phyloP scores from a whole-genome alignment of 805 yeast genomes.

The Pachysolen tannophilus region DNA sequence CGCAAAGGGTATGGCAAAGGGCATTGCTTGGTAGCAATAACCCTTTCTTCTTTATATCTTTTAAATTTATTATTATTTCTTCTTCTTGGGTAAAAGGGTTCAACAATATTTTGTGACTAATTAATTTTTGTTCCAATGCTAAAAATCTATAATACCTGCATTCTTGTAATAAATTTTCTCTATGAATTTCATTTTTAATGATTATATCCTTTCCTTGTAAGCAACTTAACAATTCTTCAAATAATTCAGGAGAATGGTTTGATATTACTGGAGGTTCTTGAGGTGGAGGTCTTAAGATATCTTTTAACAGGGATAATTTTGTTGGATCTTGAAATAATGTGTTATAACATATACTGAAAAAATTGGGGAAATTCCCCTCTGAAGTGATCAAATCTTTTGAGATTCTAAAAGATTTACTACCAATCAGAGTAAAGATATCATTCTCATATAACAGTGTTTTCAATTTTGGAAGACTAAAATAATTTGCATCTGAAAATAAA shows the following conservation, averaged over 20 bases:
- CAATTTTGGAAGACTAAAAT: slow-evolving; percentile 57
- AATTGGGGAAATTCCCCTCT: slow-evolving; percentile 74
- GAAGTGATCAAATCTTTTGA: slow-evolving; percentile 44
- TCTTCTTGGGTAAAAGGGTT: slow-evolving; percentile 45
- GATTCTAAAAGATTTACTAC: slow-evolving; percentile 51
- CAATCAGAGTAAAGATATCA: slow-evolving; percentile 51
- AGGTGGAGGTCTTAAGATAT: slow-evolving; percentile 73
- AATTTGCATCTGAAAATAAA: slow-evolving; percentile 61
- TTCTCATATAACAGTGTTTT: slow-evolving; percentile 38
- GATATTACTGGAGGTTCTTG: slow-evolving; percentile 47
- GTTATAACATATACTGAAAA: slow-evolving; percentile 55
- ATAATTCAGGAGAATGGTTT: slow-evolving; percentile 45
- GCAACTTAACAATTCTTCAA: slow-evolving; percentile 44
- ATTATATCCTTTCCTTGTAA: slow-evolving; percentile 46
- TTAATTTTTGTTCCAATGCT: slow-evolving; percentile 63
- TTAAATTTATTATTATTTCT: slow-evolving; percentile 48
- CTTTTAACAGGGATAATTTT: slow-evolving; percentile 26
- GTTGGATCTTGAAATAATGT: slow-evolving; percentile 41
- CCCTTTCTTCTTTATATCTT: slow-evolving; percentile 37
- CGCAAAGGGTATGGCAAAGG: too few relatives aligned
- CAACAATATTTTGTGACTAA: slow-evolving; percentile 38
- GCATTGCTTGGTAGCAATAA: slow-evolving; percentile 11
- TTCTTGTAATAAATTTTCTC: slow-evolving; percentile 54
- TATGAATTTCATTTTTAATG: slow-evolving; percentile 43
- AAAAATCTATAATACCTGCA: slow-evolving; percentile 71